Percentiles rank a stretch among this genome's conserved stretches.
Evolutionary conservation across 78 protist genomes (phyloP).

Genomic region (Anaeramoeba flamelloides): DNA sequence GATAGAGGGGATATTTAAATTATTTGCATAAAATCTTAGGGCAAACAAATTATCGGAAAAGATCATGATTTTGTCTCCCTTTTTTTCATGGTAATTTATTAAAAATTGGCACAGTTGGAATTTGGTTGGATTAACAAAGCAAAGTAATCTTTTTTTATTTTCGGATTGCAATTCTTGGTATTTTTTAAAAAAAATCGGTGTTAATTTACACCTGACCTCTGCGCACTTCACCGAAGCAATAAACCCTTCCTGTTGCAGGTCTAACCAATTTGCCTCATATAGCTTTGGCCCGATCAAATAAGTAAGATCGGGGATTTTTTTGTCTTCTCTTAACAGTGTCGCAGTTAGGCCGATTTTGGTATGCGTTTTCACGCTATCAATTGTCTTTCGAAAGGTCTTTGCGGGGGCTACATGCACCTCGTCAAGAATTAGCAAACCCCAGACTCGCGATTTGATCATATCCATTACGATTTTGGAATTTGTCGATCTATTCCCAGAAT

Average conservation of each 20-base stretch:
- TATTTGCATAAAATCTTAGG: conserved; percentile 52
- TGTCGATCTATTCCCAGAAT: conserved; percentile 37
- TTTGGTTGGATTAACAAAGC: conserved; percentile 83
- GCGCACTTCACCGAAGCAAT: conserved; percentile 54
- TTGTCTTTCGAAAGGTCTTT: conserved; percentile 26
- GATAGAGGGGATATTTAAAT: conserved; percentile 36
- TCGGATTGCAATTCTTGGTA: conserved; percentile 33
- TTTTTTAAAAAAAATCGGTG: conserved; percentile 48
- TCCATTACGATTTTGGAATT: conserved; percentile 54
- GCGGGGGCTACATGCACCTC: conserved; percentile 10
- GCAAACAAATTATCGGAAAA: conserved; percentile 74
- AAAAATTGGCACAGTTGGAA: conserved; percentile 56
- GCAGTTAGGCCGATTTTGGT: conserved; percentile 95
- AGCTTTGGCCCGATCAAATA: conserved; percentile 95
- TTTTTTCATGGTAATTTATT: conserved; percentile 54
- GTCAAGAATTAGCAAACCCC: conserved; percentile 85
- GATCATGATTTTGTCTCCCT: conserved; percentile 70
- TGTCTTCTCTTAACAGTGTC: conserved; percentile 89
- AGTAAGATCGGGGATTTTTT: conserved; percentile 64
- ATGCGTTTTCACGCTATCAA: conserved; percentile 53
- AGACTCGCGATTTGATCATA: conserved; percentile 31
- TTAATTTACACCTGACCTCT: conserved; percentile 80
- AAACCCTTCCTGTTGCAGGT: conserved; percentile 50
- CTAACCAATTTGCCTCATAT: conserved; percentile 99
- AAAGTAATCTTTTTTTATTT: conserved; percentile 27